Conservation (phyloP, 805 yeast genomes). For the Starmerella vaccinii region DNA sequence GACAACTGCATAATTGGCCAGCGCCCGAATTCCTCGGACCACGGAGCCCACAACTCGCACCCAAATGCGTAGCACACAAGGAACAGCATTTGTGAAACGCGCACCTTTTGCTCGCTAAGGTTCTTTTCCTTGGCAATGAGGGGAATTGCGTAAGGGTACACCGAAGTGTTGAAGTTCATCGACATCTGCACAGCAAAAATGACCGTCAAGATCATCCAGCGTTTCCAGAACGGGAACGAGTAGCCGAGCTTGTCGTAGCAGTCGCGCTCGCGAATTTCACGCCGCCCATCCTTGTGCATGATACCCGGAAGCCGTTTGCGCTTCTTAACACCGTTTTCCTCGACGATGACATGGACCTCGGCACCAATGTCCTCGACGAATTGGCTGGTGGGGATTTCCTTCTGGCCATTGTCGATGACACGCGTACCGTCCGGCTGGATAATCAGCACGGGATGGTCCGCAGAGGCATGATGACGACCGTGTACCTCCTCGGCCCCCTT, state of each 20-base stretch:
- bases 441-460: constrained; percentile 7
- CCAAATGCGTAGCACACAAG: constrained; percentile 50
- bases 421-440: background rate
- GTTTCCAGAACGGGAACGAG: constrained; percentile 29
- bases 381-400: constrained; percentile 13
- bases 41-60: constrained; percentile 51
- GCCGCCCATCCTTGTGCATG: constrained; percentile 18
- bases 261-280: constrained; percentile 29
- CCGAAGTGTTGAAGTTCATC: constrained; percentile 36
- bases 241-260: constrained; percentile 34
- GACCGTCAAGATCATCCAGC: constrained; percentile 34
- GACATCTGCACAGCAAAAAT: constrained; percentile 35
- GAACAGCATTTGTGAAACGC: constrained; percentile 40
- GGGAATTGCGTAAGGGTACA: constrained; percentile 34
- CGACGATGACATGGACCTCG: constrained; percentile 13
- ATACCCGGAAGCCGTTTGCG: constrained; percentile 16
- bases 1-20: constrained; percentile 46
- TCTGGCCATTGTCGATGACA: constrained; percentile 8
- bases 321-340: constrained; percentile 5
- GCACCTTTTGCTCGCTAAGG: constrained; percentile 29
- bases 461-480: background rate
- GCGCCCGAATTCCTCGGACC: constrained; percentile 60
- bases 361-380: constrained; percentile 19
- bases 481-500: background rate
- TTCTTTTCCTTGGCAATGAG: constrained; percentile 37